Evolutionary conservation across 176 grass and related monocot genomes (phyloP), one percentile per base, ranked within the genome.

Genomic region (Rhynchospora tenuis): DNA sequence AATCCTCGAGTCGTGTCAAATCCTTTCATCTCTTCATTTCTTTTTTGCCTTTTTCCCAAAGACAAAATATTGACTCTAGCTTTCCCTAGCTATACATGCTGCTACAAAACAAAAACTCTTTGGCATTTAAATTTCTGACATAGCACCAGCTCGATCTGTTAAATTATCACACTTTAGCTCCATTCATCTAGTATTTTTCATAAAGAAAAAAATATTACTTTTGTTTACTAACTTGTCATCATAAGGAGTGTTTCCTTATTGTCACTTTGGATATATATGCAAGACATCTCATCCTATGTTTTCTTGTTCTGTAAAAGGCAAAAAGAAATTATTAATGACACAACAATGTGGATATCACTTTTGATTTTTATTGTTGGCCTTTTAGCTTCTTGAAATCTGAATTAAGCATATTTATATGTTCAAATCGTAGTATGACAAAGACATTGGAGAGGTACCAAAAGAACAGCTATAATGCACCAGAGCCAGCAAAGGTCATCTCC

Each of bases 361-460:
- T 1, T 26, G 23, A 13, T 28, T 76, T 29, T 55, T 31, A 28
- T 55, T 76, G 14, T 3, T 76, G 12, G 17, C 48, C 24, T 29
- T 31, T 0, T 51, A 73, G 14, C 24, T 76, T 23, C 20, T 29
- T 29, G 9, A 76, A 31, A 29, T 31, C 3, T 19, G 50, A 77
- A 77, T 56, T 77, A 55, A 77, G 54, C 24, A n/a, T 78, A 22
- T 60, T 3, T 26, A 63, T 80, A 52, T 65, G 9, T 65, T 5
- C 22, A 68, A 67, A 82, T 47, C 83, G 38, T 58, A 89, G 88
- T 63, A 83, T 89, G 84, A 19, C 81, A 85, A 86, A 89, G 79
- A 89, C 88, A 68, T 59, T 89, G 47, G 88, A 89, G 59, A 86
- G 84, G 84, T 89, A 89, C 42, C 84, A 89, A 69, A 89, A 78